A percentile compares a stretch with the other conserved stretches of the same genome.
Evolutionary conservation across 306 rosid species (phyloP).

Genomic region (Prunus davidiana): DNA sequence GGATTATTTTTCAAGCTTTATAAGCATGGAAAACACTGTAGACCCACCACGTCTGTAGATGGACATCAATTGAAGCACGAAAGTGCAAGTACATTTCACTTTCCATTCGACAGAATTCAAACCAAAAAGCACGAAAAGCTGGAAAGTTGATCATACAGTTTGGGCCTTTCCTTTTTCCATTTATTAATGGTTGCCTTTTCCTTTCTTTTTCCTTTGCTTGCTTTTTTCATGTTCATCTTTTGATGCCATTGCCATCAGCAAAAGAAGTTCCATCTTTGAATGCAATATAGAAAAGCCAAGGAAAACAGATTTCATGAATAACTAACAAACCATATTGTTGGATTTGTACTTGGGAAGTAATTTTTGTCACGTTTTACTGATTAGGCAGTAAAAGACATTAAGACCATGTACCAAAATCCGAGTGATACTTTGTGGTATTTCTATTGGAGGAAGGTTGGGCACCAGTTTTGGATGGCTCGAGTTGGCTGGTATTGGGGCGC

Average conservation of each 20-base stretch:
- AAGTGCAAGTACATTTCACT: slow-evolving; percentile 18
- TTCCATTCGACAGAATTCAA: slow-evolving; percentile 5
- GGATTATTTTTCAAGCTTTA: background rate
- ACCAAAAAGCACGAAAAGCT: slow-evolving; percentile 22
- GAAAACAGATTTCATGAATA: background rate
- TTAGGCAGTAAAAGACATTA: no score
- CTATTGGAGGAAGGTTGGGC: background rate
- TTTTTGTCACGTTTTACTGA: background rate
- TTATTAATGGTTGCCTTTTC: background rate
- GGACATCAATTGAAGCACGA: slow-evolving; percentile 12
- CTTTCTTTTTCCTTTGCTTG: background rate
- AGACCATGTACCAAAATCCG: background rate
- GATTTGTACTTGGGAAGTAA: background rate
- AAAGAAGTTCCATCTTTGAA: slow-evolving; percentile 1
- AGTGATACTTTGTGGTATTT: slow-evolving; percentile 5
- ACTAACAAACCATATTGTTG: background rate
- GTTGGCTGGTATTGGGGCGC: slow-evolving; percentile 21
- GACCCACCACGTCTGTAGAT: slow-evolving; percentile 9
- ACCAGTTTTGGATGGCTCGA: slow-evolving; percentile 14
- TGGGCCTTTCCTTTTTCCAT: slow-evolving; percentile 1
- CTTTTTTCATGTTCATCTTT: background rate
- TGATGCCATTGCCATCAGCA: background rate
- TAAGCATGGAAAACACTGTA: background rate
- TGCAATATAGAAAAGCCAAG: background rate
- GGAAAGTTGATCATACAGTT: slow-evolving; percentile 5